These are phyloP conservation scores for Carex arenaria DNA, from an alignment of 202 grass and related monocot species.

Conservation along the genomic window DNA sequence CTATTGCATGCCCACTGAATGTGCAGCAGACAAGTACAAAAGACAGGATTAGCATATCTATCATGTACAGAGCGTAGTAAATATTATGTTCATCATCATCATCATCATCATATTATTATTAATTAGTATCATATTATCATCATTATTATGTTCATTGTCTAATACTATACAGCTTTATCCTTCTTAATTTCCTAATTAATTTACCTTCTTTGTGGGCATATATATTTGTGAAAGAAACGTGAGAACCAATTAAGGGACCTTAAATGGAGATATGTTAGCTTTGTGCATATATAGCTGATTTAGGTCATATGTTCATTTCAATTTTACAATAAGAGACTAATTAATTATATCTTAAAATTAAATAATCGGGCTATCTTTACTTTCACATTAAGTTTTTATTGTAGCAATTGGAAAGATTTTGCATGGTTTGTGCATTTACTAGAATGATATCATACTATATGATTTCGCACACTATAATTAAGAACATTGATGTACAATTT, in stretches of 20 bases:
- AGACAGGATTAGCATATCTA: not conserved
- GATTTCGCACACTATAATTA: no score
- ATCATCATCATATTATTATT: not conserved
- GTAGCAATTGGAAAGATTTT: not conserved
- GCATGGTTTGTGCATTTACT: not conserved
- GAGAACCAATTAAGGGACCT: constrained; percentile 43
- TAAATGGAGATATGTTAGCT: constrained; percentile 16
- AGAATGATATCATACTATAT: not conserved
- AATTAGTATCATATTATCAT: not conserved
- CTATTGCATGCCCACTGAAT: not conserved
- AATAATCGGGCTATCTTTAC: not conserved
- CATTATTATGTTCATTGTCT: not conserved
- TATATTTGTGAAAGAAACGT: constrained; percentile 52
- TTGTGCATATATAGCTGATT: constrained; percentile 10
- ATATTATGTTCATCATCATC: not conserved
- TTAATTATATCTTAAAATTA: not conserved
- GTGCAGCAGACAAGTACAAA: not conserved
- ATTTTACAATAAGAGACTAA: not conserved
- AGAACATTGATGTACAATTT: not conserved
- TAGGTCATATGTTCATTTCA: constrained; percentile 21
- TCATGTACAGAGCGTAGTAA: not conserved
- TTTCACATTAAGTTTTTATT: not conserved
- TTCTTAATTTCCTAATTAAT: not conserved
- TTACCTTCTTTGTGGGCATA: not conserved
- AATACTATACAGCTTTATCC: not conserved